Base-by-base conservation (phyloP, 1,284 basidiomycete genomes). In the Blastosporella zonata region DNA sequence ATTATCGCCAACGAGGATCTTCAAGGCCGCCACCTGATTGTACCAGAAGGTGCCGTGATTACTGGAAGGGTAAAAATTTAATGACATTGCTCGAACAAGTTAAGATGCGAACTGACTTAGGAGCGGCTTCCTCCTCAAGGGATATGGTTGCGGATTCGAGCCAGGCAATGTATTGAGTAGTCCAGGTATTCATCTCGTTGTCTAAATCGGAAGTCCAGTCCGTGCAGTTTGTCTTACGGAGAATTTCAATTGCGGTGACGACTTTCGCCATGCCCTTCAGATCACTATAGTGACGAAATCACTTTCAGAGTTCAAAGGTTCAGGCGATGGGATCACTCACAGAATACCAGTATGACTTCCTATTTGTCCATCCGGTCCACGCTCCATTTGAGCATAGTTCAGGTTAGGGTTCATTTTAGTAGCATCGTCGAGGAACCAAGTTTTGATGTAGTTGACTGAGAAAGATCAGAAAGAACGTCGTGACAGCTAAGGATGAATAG, bases 351-450 rank as follows among this genome's bases (percentile, higher is more conserved):
- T 83, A 60, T 77, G 77, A 21, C 72, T 71, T 22, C 82, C 83
- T 1, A 61, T 55, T 52, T 77, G 74, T 13, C 74, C 74, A 15
- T 61, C 64, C 2, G 82, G 83, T 0, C 86, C 86, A 3, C 86
- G 75, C 23, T 78, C 62, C 62, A 84, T 72, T 59, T 89, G 85
- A 0, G 75, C 82, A 58, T 77, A 88, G 55, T 82, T 74, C 49
- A 88, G 67, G 60, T 85, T 81, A 2, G 86, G 85, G 55, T 84
- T 82, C 80, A 88, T 85, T 18, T 61, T 68, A 0, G 82, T 85
- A 5, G 64, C 66, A 0, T 69, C 50, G 52, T 84, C 70, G 12
- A 87, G 65, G 70, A 87, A 89, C 72, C 79, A 85, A 0, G 71
- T 66, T 33, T 77, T 66, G 53, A 87, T 68, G 61, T 74, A 78